Conservation (phyloP, 345 rosid genomes). For the Raphanus raphanistrum region DNA sequence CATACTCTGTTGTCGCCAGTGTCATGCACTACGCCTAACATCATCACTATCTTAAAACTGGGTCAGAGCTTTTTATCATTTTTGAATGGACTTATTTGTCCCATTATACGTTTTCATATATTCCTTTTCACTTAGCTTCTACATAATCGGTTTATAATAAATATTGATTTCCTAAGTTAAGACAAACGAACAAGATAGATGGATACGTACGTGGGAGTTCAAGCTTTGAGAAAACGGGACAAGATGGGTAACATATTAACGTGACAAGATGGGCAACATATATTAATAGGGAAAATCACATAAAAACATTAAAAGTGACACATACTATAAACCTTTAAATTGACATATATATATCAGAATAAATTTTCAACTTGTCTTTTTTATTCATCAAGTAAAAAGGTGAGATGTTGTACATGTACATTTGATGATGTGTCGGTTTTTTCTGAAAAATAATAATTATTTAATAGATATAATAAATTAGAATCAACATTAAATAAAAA, state of each 20-base stretch:
- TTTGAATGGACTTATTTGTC: slow-evolving; percentile 37
- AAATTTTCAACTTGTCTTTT: too few relatives aligned
- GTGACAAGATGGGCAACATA: too few relatives aligned
- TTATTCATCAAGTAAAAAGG: too few relatives aligned
- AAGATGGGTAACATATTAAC: slow-evolving; percentile 1
- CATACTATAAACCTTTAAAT: too few relatives aligned
- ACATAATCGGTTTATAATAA: neutral
- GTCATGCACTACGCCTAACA: slow-evolving; percentile 39
- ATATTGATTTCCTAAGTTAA: slow-evolving; percentile 22
- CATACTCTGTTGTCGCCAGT: neutral
- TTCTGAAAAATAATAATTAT: too few relatives aligned
- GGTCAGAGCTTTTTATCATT: slow-evolving; percentile 28
- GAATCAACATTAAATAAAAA: too few relatives aligned
- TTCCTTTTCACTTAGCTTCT: slow-evolving; percentile 5
- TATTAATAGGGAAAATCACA: too few relatives aligned
- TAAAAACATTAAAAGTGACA: too few relatives aligned
- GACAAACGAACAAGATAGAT: slow-evolving; percentile 26
- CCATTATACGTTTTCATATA: slow-evolving; percentile 22
- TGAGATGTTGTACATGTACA: too few relatives aligned
- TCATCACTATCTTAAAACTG: slow-evolving; percentile 25
- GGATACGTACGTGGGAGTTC: slow-evolving; percentile 35
- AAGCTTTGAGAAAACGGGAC: slow-evolving; percentile 27
- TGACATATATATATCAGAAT: too few relatives aligned
- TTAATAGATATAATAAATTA: too few relatives aligned
- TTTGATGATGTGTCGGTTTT: too few relatives aligned